A percentile compares a stretch with the other conserved stretches of the same genome.
Conservation (phyloP, 495 filamentous ascomycete genomes). For the Aspergillus sclerotioniger region DNA sequence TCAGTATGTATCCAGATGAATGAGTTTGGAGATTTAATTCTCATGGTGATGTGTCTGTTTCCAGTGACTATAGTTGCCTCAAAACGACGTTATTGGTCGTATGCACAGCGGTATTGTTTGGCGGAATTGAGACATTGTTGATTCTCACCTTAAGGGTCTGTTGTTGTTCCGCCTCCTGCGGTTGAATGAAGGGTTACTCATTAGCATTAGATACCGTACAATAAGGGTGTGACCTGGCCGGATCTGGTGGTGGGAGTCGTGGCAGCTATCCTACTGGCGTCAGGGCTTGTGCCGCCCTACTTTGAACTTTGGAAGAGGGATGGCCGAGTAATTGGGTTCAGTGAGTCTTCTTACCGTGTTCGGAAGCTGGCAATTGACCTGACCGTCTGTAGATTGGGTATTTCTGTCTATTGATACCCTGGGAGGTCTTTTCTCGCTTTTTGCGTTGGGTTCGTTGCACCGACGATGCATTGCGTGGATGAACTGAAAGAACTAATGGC, state of each 20-base stretch:
- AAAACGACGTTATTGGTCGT: conserved; percentile 48
- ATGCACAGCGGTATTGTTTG: conserved; percentile 46
- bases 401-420: conserved; percentile 70
- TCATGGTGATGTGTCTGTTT: background rate
- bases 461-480: background rate
- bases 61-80: conserved; percentile 49
- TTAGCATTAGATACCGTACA: conserved; percentile 50
- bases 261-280: conserved; percentile 57
- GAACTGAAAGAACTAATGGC: conserved; percentile 7
- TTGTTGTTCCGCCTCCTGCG: background rate
- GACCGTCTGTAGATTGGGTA: conserved; percentile 42
- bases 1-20: conserved; percentile 40
- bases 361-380: conserved; percentile 5
- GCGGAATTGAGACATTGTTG: conserved; percentile 57
- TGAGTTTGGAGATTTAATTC: background rate
- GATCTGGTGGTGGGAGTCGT: conserved; percentile 59
- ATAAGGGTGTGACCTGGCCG: conserved; percentile 53
- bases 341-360: conserved; percentile 33
- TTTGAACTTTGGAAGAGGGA: conserved; percentile 68
- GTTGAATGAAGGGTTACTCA: conserved; percentile 5
- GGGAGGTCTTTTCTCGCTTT: conserved; percentile 72
- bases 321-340: conserved; percentile 69
- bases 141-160: conserved; percentile 62
- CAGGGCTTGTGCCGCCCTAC: conserved; percentile 67
- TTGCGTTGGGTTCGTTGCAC: conserved; percentile 58